These are phyloP conservation scores for Xylariaceae sp. DNA, from an alignment of 2,329 filamentous ascomycete genomes.

Conservation along the genomic window DNA sequence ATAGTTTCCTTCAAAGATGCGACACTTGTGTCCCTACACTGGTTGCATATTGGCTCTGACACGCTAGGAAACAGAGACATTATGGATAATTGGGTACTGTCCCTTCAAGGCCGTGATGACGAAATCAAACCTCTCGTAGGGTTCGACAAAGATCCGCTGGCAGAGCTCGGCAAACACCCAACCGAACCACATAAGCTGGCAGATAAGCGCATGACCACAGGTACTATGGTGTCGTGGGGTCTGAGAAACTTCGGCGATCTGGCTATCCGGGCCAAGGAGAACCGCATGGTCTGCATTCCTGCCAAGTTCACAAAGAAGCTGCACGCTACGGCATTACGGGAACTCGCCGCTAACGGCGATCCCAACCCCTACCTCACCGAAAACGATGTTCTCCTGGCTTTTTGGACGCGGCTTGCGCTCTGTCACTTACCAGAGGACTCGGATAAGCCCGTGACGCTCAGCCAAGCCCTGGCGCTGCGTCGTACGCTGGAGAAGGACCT, in stretches of 20 bases:
- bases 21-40: constrained; percentile 38
- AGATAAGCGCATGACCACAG: constrained; percentile 15
- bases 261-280: constrained; percentile 27
- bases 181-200: constrained; percentile 24
- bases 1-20: constrained; percentile 39
- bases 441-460: not conserved
- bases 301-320: constrained; percentile 24
- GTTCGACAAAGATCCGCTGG: constrained; percentile 31
- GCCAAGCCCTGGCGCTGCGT: not conserved
- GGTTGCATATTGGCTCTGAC: constrained; percentile 39
- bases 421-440: constrained; percentile 14
- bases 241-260: constrained; percentile 27
- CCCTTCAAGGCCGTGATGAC: constrained; percentile 34
- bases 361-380: constrained; percentile 32
- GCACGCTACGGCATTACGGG: constrained; percentile 23
- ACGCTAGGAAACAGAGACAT: constrained; percentile 36
- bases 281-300: constrained; percentile 36
- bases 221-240: constrained; percentile 25
- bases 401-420: constrained; percentile 30
- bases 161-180: constrained; percentile 19
- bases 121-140: constrained; percentile 31
- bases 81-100: constrained; percentile 37
- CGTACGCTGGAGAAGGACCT: constrained; percentile 30
- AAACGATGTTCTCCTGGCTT: constrained; percentile 36
- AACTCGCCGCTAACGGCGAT: constrained; percentile 17